phyloP scores from a whole-genome alignment of 2,329 filamentous ascomycete species.

The Aurifilum marmelostoma region DNA sequence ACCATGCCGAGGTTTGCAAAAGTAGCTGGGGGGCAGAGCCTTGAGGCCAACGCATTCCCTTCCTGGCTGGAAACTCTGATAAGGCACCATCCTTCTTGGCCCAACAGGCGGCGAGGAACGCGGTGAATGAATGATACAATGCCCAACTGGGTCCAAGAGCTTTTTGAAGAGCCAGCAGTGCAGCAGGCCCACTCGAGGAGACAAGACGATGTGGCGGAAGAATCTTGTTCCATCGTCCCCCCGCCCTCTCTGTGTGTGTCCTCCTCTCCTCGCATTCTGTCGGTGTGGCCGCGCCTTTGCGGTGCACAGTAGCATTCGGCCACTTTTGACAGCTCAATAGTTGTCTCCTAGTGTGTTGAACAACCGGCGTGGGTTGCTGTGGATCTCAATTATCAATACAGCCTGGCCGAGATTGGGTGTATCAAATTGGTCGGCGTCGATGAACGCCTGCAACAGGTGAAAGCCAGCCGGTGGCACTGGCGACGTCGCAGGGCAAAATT shows the following conservation, averaged over 20 bases:
- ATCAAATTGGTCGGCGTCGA: constrained; percentile 24
- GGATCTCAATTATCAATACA: constrained; percentile 17
- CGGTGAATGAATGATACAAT: background rate
- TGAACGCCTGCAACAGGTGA: constrained; percentile 26
- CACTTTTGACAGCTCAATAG: constrained; percentile 6
- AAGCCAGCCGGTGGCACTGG: constrained; percentile 27
- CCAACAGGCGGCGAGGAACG: background rate
- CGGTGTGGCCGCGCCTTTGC: constrained; percentile 25
- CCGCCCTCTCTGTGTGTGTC: constrained; percentile 5
- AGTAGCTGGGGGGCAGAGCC: background rate
- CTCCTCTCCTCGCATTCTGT: background rate
- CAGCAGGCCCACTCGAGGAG: background rate
- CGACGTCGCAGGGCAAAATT: constrained; percentile 27
- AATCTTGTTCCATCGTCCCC: background rate
- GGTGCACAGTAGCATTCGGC: constrained; percentile 17
- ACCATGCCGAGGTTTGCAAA: background rate
- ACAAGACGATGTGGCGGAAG: background rate
- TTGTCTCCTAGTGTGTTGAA: constrained; percentile 5
- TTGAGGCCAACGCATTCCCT: constrained; percentile 4
- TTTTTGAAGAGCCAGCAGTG: background rate
- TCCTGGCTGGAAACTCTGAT: background rate
- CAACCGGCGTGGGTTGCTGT: constrained; percentile 21
- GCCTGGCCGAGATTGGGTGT: constrained; percentile 25
- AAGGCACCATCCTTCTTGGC: constrained; percentile 1
- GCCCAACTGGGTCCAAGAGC: background rate